A percentile compares a stretch with the other conserved stretches of the same genome.
Conservation (phyloP, 2,329 filamentous ascomycete genomes). For the Colletotrichum chrysophilum region DNA sequence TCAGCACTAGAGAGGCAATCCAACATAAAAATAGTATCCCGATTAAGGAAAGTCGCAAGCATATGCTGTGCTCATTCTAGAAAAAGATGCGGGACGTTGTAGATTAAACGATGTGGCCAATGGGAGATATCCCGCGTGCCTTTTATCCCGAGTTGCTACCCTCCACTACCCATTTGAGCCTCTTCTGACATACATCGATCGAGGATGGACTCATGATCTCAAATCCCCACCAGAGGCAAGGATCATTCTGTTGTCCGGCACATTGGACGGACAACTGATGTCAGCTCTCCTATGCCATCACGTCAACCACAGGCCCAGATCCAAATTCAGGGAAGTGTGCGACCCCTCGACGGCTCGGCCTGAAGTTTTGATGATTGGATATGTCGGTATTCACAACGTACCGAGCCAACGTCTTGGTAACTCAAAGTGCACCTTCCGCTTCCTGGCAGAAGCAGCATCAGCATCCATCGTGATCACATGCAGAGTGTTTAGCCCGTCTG, state of each 20-base stretch:
- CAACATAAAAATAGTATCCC: background rate
- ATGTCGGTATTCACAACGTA: background rate
- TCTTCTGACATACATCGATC: conserved; percentile 3
- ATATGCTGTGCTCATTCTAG: background rate
- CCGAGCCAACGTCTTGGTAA: background rate
- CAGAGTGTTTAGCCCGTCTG: background rate
- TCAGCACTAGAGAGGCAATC: background rate
- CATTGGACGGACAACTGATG: background rate
- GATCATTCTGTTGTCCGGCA: background rate
- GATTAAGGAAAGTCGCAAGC: background rate
- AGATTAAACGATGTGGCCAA: background rate
- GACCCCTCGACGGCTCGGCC: background rate
- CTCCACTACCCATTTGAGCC: background rate
- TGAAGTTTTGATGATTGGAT: background rate
- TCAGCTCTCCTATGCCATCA: background rate
- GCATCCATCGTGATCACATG: background rate
- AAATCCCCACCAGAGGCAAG: background rate
- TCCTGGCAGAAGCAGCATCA: background rate
- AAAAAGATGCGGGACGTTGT: background rate
- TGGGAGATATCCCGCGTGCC: background rate
- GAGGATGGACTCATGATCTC: background rate
- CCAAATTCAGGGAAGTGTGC: background rate
- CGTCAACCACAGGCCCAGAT: background rate
- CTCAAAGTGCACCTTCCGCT: background rate
- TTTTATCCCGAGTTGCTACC: background rate